phyloP scores from a whole-genome alignment of 257 asterid genomes.

The Jasminum sambac region DNA sequence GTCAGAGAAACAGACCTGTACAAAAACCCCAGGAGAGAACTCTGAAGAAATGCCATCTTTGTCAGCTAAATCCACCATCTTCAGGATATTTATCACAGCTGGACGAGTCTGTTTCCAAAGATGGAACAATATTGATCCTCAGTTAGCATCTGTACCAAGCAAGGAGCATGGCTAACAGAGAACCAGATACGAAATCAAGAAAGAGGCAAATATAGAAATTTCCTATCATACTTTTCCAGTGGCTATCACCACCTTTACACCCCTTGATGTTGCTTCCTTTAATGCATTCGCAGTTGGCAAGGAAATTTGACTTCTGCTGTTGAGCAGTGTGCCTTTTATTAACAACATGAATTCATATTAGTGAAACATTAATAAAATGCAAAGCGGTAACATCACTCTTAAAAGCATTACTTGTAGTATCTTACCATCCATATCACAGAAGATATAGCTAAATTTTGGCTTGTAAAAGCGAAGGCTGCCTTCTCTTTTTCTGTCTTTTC shows the following conservation, averaged over 20 bases:
- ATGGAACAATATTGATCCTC: conserved; percentile 25
- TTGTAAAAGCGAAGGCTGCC: conserved; percentile 95
- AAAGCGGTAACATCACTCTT: background rate
- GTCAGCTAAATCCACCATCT: conserved; percentile 78
- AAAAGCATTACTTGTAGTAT: conserved; percentile 13
- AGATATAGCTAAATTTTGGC: conserved; percentile 85
- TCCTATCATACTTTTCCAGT: conserved; percentile 85
- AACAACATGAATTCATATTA: conserved; percentile 21
- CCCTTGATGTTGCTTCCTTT: conserved; percentile 86
- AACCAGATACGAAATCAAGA: conserved; percentile 14
- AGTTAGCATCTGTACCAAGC: conserved; percentile 26
- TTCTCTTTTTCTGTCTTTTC: conserved; percentile 95
- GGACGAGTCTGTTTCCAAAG: conserved; percentile 71
- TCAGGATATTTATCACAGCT: conserved; percentile 66
- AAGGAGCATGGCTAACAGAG: conserved; percentile 23
- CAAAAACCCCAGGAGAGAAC: conserved; percentile 83
- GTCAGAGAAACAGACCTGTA: conserved; percentile 78
- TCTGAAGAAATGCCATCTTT: conserved; percentile 79
- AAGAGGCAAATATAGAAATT: conserved; percentile 13
- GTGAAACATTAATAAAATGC: conserved; percentile 12
- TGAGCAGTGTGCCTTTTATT: conserved; percentile 80
- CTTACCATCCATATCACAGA: conserved; percentile 99
- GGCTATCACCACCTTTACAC: conserved; percentile 89
- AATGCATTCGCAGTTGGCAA: conserved; percentile 75
- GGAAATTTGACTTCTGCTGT: conserved; percentile 89